Percentiles rank a stretch among this genome's conserved stretches.
Evolutionary conservation across 768 basidiomycete species (phyloP).

Genomic region (Lactarius akahatsu): DNA sequence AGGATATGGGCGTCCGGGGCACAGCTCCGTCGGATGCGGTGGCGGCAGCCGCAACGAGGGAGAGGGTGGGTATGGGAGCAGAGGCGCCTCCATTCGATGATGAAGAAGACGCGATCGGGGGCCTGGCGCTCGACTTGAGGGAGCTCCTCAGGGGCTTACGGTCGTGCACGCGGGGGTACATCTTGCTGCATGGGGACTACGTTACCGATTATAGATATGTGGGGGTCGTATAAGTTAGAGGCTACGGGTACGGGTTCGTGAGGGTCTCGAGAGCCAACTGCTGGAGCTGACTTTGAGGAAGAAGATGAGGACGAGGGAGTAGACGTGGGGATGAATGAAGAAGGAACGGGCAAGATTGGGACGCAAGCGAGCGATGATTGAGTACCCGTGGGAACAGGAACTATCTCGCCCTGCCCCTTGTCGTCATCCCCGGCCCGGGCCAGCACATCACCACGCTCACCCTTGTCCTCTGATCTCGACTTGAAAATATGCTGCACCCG

Average conservation of each 20-base stretch:
- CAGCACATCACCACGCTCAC: not conserved
- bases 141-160: constrained; percentile 28
- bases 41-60: constrained; percentile 29
- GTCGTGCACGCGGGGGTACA: constrained; percentile 25
- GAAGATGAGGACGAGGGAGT: constrained; percentile 1
- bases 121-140: constrained; percentile 23
- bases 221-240: constrained; percentile 26
- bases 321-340: constrained; percentile 4
- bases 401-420: not conserved
- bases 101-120: constrained; percentile 28
- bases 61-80: constrained; percentile 13
- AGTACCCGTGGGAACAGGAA: constrained; percentile 18
- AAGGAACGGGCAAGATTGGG: constrained; percentile 3
- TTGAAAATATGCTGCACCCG: constrained; percentile 33
- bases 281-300: constrained; percentile 11
- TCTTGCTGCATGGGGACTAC: constrained; percentile 23
- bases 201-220: constrained; percentile 17
- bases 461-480: constrained; percentile 10
- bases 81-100: constrained; percentile 13
- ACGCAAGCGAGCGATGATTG: not conserved
- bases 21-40: constrained; percentile 34
- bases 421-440: constrained; percentile 2
- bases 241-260: constrained; percentile 11
- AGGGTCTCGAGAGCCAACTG: constrained; percentile 4
- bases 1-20: constrained; percentile 23